Evolutionary conservation across 2,329 filamentous ascomycete species (phyloP), one percentile per base, ranked within the genome.

Genomic region (Diaporthe sp.): DNA sequence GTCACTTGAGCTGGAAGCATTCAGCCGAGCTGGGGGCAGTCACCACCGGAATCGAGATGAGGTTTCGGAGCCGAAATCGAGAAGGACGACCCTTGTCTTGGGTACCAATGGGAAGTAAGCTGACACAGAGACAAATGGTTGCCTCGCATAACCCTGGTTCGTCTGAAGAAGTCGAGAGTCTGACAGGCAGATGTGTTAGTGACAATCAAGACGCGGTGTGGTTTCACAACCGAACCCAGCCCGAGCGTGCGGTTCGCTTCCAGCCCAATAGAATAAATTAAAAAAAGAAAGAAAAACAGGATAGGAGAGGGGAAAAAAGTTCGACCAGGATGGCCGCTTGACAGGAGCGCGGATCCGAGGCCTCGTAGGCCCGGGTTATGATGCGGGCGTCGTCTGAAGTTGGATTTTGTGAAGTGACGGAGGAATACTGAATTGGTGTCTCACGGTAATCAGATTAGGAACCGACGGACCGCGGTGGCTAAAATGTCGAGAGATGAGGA

Each of bases 301-400:
- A 39, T 28, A 68, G 3, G 15, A 53, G 22, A 37, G n/a, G 15
- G 12, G 39, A 37, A 28, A 28, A 22, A 37, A 34, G 15, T 37
- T 37, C 22, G 63, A 31, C 47, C 47, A 25, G 63, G 65, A 55
- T 42, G n/a, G 20, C 28, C 6, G 47, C 49, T 55, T 55, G 20
- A 53, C 49, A 22, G 15, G 47, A 53, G 47, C 47, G 47, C 63
- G 47, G 47, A 68, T 53, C 63, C 34, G 15, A 55, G 49, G 28
- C n/a, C 47, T 70, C 34, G 22, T 15, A 25, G 6, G 17, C 10
- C 49, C 65, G 49, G 31, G 31, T 31, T 34, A 34, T 70, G 49
- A 70, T 55, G 6, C 55, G 65, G 65, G 65, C 65, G 65, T 70
- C 65, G 34, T 55, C 65, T 55, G 65, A 70, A 70, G 49, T 39